Conservation (phyloP, 345 rosid genomes). For the rapeseed (Brassica napus) region DNA sequence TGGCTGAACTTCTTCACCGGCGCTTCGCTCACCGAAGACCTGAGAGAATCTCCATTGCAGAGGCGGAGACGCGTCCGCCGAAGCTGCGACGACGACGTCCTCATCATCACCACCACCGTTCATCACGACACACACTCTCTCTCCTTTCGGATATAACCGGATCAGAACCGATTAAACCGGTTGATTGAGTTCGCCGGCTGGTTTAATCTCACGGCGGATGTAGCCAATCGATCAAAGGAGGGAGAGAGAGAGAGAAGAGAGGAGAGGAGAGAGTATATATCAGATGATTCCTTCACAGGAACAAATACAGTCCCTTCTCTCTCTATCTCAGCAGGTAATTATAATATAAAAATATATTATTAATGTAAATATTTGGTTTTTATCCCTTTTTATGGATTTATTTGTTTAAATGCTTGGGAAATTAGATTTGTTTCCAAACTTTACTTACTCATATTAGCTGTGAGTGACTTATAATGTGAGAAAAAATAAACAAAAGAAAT, state of each 20-base stretch:
- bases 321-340: slow-evolving; percentile 6
- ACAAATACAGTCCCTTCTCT: slow-evolving; percentile 31
- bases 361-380: slow-evolving; percentile 11
- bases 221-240: slow-evolving; percentile 22
- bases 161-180: slow-evolving; percentile 17
- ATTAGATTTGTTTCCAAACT: neutral
- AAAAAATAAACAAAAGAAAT: neutral
- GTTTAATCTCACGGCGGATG: neutral
- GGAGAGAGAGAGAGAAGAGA: neutral
- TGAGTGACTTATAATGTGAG: neutral
- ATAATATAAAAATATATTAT: neutral
- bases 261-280: neutral
- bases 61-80: slow-evolving; percentile 48
- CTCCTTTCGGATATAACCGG: slow-evolving; percentile 3
- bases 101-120: slow-evolving; percentile 37
- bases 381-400: neutral
- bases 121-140: slow-evolving; percentile 6
- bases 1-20: slow-evolving; percentile 98
- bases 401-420: neutral
- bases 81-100: slow-evolving; percentile 36
- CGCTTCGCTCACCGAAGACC: slow-evolving; percentile 96
- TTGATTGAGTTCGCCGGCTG: slow-evolving; percentile 1
- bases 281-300: slow-evolving; percentile 24
- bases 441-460: neutral
- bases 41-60: slow-evolving; percentile 98